Conservation (phyloP, 2,329 filamentous ascomycete genomes). For the Aureobasidium sp. region DNA sequence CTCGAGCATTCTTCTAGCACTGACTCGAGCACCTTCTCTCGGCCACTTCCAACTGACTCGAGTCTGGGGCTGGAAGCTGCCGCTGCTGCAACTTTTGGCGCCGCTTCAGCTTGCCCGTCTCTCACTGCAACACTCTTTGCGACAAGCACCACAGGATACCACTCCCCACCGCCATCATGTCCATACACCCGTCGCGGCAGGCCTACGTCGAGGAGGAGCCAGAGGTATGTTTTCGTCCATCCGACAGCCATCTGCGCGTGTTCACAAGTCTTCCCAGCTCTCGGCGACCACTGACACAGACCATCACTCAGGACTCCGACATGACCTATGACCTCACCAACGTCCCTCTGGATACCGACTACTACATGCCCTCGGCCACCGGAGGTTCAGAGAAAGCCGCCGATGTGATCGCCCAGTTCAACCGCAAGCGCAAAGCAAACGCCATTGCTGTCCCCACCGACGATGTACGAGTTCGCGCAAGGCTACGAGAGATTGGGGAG, state of each 20-base stretch:
- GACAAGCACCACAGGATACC: not conserved
- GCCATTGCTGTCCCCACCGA: conserved; percentile 90
- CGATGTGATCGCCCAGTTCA: conserved; percentile 78
- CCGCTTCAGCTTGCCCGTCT: not conserved
- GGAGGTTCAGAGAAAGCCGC: conserved; percentile 76
- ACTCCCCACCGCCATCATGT: conserved; percentile 23
- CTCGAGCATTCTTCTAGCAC: not conserved
- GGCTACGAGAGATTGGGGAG: conserved; percentile 79
- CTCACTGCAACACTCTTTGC: not conserved
- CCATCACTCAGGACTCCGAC: conserved; percentile 12
- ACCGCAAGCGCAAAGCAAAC: conserved; percentile 80
- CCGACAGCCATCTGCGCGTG: conserved; percentile 19
- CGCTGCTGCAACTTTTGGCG: not conserved
- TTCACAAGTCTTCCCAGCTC: conserved; percentile 26
- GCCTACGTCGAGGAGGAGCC: conserved; percentile 82
- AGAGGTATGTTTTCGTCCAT: not conserved
- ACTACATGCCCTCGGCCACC: conserved; percentile 62
- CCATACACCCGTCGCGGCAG: conserved; percentile 79
- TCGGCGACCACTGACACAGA: not conserved
- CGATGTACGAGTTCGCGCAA: conserved; percentile 73
- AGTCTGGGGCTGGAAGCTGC: not conserved
- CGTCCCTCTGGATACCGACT: conserved; percentile 62
- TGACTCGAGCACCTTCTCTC: not conserved
- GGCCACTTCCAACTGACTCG: not conserved
- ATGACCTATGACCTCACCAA: conserved; percentile 18